Evolutionary conservation across 495 filamentous ascomycete genomes (phyloP), one percentile per base, ranked within the genome.

Genomic region (Xylaria grammica): DNA sequence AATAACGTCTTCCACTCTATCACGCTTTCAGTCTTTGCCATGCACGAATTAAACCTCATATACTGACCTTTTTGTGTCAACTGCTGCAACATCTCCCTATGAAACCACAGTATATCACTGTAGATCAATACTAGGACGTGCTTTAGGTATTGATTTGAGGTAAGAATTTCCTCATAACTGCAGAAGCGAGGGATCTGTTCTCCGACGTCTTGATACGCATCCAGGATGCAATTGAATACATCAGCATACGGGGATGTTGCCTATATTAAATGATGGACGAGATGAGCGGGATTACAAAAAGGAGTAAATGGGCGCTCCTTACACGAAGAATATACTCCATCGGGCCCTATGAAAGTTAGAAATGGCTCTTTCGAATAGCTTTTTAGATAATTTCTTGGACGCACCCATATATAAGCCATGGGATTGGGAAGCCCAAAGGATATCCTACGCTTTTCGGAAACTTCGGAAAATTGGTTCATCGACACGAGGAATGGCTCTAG

Each of bases 61-160:
- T 73, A 78, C 15, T 59, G 62, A 72, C 67, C 42, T 56, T 20
- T 64, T 10, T 36, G 20, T 40, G 67, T 57, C 42, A 76, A 77
- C 50, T 73, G 73, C 42, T 73, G 63, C 9, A 81, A 46, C 8
- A 74, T 73, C 49, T 66, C 51, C 46, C 46, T 62, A 54, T 84
- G 79, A 58, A 84, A 84, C n/a, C 74, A 69, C 13, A 82, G 58
- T 26, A 84, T 78, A 65, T 83, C 81, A 32, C 69, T 67, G 58
- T 78, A 83, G 15, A 83, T 69, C 19, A 74, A 49, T 4, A 56
- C 61, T 9, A 81, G 65, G 49, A 72, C 65, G 11, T 56, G 34
- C 26, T 54, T 55, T 64, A 80, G 69, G 9, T 70, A 24, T 26
- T 45, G 51, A 70, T 17, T 40, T 1, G 20, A 24, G 9, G 52